Conservation (phyloP, 768 basidiomycete species). For the Leccinum olivaceopallidum region DNA sequence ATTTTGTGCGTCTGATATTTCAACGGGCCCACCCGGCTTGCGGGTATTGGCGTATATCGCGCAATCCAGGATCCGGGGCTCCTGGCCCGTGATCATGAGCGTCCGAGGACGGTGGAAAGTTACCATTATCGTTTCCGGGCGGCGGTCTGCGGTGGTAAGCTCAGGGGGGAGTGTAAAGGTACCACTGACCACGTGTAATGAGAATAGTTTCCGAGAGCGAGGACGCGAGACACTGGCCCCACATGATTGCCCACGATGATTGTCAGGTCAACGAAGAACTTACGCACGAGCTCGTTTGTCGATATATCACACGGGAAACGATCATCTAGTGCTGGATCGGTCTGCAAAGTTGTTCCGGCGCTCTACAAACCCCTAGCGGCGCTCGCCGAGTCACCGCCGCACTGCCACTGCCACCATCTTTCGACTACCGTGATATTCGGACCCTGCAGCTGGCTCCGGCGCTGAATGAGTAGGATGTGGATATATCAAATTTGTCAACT, state of each 20-base stretch:
- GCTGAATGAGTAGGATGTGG: too few species aligned
- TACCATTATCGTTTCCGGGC: neutral
- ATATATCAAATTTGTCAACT: too few species aligned
- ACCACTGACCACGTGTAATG: neutral
- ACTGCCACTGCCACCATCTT: too few species aligned
- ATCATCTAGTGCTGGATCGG: too few species aligned
- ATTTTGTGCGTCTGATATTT: neutral
- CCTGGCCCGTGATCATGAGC: neutral
- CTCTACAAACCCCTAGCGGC: too few species aligned
- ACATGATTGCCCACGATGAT: neutral
- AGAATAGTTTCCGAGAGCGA: neutral
- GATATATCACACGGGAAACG: too few species aligned
- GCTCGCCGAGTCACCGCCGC: too few species aligned
- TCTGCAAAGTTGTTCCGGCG: too few species aligned
- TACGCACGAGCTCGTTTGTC: too few species aligned
- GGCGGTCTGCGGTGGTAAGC: neutral
- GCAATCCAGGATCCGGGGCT: neutral
- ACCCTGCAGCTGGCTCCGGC: too few species aligned
- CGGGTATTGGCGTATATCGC: neutral
- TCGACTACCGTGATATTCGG: too few species aligned
- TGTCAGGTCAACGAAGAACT: too few species aligned
- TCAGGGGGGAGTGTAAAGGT: neutral
- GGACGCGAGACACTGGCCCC: neutral
- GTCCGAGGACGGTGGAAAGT: neutral
- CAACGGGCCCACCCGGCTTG: neutral